Evolutionary conservation across 768 basidiomycete species (phyloP).

Genomic region (Basidioascus undulatus): DNA sequence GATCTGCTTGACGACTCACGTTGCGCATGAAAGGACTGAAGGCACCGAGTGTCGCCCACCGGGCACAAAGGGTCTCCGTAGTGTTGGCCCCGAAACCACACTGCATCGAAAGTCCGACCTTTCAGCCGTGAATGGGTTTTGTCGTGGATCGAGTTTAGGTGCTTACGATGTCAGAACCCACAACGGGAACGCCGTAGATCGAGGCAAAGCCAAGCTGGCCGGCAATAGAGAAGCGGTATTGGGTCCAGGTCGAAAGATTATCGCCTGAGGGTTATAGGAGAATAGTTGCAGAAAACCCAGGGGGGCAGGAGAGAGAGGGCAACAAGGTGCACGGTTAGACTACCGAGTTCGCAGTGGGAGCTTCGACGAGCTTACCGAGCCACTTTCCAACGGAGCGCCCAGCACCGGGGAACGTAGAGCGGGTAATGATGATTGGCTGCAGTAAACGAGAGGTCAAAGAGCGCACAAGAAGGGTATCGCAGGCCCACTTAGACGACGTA

Average conservation of each 20-base stretch:
- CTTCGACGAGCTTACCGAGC: conserved; percentile 30
- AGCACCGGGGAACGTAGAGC: conserved; percentile 47
- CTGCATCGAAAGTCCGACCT: too few relatives aligned
- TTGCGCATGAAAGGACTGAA: background rate
- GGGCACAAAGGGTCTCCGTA: background rate
- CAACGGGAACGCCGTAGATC: conserved; percentile 39
- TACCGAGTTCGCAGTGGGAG: background rate
- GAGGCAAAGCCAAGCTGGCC: conserved; percentile 42
- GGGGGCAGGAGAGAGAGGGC: too few relatives aligned
- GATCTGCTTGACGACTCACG: background rate
- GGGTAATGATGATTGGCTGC: conserved; percentile 43
- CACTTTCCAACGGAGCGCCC: conserved; percentile 46
- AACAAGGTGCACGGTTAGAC: too few relatives aligned
- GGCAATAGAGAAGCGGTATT: conserved; percentile 35
- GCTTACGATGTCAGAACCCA: conserved; percentile 20
- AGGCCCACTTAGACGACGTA: too few relatives aligned
- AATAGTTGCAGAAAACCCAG: too few relatives aligned
- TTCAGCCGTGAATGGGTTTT: too few relatives aligned
- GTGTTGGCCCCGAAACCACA: conserved; percentile 1
- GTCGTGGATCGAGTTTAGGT: too few relatives aligned
- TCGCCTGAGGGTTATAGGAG: background rate
- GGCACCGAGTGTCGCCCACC: conserved; percentile 1
- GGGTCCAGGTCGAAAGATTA: conserved; percentile 22
- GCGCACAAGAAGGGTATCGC: too few relatives aligned
- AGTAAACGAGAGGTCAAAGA: too few relatives aligned